phyloP scores from a whole-genome alignment of 2,329 filamentous ascomycete species.

The Monilinia aucupariae region DNA sequence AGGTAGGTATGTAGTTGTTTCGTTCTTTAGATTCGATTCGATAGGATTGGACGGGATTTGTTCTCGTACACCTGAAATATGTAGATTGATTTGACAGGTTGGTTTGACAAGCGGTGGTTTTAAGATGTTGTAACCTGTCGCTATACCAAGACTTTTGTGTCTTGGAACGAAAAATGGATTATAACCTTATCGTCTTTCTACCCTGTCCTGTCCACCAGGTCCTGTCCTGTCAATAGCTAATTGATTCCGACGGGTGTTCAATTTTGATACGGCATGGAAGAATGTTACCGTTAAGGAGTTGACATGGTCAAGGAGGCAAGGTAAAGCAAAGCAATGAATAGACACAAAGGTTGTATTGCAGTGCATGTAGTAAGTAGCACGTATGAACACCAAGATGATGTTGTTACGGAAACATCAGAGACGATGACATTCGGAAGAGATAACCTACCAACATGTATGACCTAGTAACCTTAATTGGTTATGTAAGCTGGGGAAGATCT shows the following conservation, averaged over 20 bases:
- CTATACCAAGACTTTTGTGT: background rate
- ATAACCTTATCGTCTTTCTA: background rate
- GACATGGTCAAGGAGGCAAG: no score
- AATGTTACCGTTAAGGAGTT: background rate
- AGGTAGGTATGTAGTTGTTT: background rate
- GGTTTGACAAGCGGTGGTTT: slow-evolving; percentile 5
- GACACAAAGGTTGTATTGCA: no score
- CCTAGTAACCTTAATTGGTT: no score
- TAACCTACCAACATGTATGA: no score
- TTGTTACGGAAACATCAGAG: background rate
- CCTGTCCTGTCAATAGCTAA: background rate
- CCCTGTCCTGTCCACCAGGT: no score
- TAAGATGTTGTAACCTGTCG: slow-evolving; percentile 6
- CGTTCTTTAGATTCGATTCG: background rate
- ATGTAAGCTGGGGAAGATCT: background rate
- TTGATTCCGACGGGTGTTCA: slow-evolving; percentile 1
- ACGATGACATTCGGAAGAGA: no score
- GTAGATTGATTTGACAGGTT: slow-evolving; percentile 11
- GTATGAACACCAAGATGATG: background rate
- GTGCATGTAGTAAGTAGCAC: no score
- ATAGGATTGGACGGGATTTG: background rate
- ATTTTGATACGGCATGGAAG: background rate
- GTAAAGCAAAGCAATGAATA: no score
- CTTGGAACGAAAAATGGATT: slow-evolving; percentile 2
- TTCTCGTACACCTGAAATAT: background rate